phyloP scores from a whole-genome alignment of 352 stramenopile genomes.

The Pythium aquatile region DNA sequence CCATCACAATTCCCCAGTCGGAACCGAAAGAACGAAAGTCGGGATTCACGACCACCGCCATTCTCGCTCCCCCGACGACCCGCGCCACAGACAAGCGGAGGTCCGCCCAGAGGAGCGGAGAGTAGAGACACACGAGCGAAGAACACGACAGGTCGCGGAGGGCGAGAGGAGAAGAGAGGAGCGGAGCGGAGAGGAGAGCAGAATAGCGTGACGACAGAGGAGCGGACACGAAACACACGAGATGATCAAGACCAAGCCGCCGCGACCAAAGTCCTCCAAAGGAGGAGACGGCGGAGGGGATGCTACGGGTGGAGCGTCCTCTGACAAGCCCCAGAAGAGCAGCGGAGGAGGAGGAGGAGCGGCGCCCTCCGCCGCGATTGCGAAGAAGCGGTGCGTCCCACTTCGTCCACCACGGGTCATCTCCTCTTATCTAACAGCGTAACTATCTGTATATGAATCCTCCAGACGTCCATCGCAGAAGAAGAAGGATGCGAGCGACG shows the following conservation, averaged over 20 bases:
- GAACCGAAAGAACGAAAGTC: slow-evolving; percentile 24
- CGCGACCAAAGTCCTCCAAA: slow-evolving; percentile 24
- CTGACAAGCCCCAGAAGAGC: slow-evolving; percentile 16
- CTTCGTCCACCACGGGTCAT: background rate
- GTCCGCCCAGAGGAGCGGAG: slow-evolving; percentile 5
- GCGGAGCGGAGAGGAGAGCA: background rate
- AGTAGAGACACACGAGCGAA: background rate
- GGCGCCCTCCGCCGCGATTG: slow-evolving; percentile 1
- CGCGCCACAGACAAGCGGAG: slow-evolving; percentile 1
- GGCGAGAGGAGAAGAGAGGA: slow-evolving; percentile 3
- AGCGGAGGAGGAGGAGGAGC: slow-evolving; percentile 11
- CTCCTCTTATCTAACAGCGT: background rate
- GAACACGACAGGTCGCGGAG: background rate
- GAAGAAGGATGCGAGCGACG: slow-evolving; percentile 49
- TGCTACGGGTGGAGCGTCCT: background rate
- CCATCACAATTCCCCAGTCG: slow-evolving; percentile 29
- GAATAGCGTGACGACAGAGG: background rate
- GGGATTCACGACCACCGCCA: slow-evolving; percentile 4
- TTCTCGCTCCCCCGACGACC: slow-evolving; percentile 1
- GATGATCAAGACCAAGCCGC: slow-evolving; percentile 30
- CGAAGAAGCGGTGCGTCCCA: slow-evolving; percentile 24
- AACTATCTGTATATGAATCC: background rate
- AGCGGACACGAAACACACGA: background rate
- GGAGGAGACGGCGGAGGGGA: slow-evolving; percentile 12
- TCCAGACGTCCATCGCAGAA: slow-evolving; percentile 45